These are phyloP conservation scores for Phlyctochytrium arcticum DNA, from an alignment of 192 early-diverging fungal species.

Conservation along the genomic window DNA sequence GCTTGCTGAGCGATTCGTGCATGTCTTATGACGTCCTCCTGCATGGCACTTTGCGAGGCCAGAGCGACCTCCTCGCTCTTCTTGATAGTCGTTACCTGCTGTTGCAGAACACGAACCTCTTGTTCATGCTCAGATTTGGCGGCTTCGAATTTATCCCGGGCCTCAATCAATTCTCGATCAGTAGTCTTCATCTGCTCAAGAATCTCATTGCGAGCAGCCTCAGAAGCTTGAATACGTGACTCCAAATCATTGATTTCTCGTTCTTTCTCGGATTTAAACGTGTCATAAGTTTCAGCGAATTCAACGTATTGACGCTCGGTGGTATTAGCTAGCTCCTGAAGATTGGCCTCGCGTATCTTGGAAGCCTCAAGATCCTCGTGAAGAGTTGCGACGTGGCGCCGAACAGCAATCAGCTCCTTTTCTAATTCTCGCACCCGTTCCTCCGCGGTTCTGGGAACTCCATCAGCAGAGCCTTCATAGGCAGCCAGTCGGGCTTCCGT, in stretches of 20 bases:
- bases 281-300: slow-evolving; percentile 64
- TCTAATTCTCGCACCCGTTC: slow-evolving; percentile 15
- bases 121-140: slow-evolving; percentile 16
- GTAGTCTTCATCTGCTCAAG: slow-evolving; percentile 42
- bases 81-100: slow-evolving; percentile 19
- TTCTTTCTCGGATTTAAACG: slow-evolving; percentile 56
- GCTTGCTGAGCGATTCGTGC: slow-evolving; percentile 43
- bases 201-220: slow-evolving; percentile 26
- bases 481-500: slow-evolving; percentile 17
- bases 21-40: slow-evolving; percentile 52
- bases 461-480: slow-evolving; percentile 22
- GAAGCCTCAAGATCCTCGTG: slow-evolving; percentile 51
- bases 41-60: slow-evolving; percentile 24
- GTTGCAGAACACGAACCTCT: slow-evolving; percentile 15
- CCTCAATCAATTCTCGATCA: slow-evolving; percentile 19
- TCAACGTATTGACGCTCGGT: slow-evolving; percentile 62
- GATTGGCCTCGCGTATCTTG: slow-evolving; percentile 47
- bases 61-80: slow-evolving; percentile 30
- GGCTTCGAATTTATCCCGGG: slow-evolving; percentile 33
- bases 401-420: slow-evolving; percentile 15
- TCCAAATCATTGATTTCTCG: slow-evolving; percentile 15
- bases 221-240: background rate
- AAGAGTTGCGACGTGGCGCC: slow-evolving; percentile 45
- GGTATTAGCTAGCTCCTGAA: slow-evolving; percentile 55
- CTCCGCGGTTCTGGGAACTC: slow-evolving; percentile 1